Percentiles rank a stretch among this genome's conserved stretches.
These are phyloP conservation scores for Lecanosticta acicola DNA, from an alignment of 2,329 filamentous ascomycete species.

Conservation along the genomic window DNA sequence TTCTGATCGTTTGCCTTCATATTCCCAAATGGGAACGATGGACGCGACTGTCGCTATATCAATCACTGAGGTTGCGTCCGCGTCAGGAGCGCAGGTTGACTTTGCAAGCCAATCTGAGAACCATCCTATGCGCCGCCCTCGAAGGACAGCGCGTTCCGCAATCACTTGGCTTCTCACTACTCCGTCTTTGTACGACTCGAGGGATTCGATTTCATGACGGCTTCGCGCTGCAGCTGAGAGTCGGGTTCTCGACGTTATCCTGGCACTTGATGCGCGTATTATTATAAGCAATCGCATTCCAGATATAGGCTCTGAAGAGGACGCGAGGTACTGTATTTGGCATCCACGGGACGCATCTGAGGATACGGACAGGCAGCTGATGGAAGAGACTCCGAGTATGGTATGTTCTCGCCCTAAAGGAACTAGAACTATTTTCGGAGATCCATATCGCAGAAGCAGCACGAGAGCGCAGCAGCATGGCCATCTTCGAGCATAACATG, in stretches of 20 bases:
- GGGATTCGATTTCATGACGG: slow-evolving; percentile 18
- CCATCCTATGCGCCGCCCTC: too few species aligned
- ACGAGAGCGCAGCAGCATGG: slow-evolving; percentile 24
- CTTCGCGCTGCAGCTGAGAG: slow-evolving; percentile 12
- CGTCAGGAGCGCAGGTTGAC: too few species aligned
- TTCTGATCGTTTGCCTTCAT: too few species aligned
- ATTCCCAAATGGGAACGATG: too few species aligned
- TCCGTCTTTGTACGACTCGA: slow-evolving; percentile 8
- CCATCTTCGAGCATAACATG: slow-evolving; percentile 29
- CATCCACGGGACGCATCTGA: slow-evolving; percentile 36
- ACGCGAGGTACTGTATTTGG: slow-evolving; percentile 41
- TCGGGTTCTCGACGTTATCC: slow-evolving; percentile 13
- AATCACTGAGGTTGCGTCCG: too few species aligned
- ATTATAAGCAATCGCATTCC: slow-evolving; percentile 38
- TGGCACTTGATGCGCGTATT: slow-evolving; percentile 31
- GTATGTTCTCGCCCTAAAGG: slow-evolving; percentile 33
- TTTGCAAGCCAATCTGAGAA: too few species aligned
- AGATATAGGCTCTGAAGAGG: slow-evolving; percentile 20
- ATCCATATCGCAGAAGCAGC: slow-evolving; percentile 40
- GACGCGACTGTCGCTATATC: too few species aligned
- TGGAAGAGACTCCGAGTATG: slow-evolving; percentile 26
- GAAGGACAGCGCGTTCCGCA: slow-evolving; percentile 3
- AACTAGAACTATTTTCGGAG: slow-evolving; percentile 38
- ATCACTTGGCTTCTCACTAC: slow-evolving; percentile 2
- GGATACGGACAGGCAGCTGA: slow-evolving; percentile 35